phyloP scores from a whole-genome alignment of 2,329 filamentous ascomycete species.

The Thielaviopsis punctulata region DNA sequence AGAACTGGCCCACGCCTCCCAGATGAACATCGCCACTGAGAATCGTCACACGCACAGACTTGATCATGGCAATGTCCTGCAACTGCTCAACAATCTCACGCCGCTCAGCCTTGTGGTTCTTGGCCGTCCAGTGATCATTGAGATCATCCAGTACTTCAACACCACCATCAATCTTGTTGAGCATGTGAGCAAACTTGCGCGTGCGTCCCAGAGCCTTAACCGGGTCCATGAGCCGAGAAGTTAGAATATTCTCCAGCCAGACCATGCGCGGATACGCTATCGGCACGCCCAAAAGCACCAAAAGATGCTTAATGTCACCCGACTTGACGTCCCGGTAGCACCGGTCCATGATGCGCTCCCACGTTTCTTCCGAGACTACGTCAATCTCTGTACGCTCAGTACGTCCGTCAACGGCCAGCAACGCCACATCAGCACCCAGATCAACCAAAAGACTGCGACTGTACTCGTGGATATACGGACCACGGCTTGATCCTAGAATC shows the following conservation, averaged over 20 bases:
- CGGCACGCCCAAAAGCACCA: conserved; percentile 73
- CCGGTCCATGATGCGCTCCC: conserved; percentile 73
- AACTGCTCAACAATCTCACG: conserved; percentile 76
- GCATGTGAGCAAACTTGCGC: conserved; percentile 59
- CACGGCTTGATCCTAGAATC: conserved; percentile 62
- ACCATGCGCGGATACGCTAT: conserved; percentile 63
- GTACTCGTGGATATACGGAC: conserved; percentile 76
- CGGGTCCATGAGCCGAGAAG: conserved; percentile 71
- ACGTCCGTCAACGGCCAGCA: conserved; percentile 78
- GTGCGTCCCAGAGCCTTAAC: conserved; percentile 75
- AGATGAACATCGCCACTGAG: conserved; percentile 89
- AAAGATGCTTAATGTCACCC: conserved; percentile 74
- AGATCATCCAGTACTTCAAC: conserved; percentile 83
- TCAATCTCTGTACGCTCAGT: conserved; percentile 78
- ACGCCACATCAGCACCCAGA: conserved; percentile 59
- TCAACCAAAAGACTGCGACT: conserved; percentile 77
- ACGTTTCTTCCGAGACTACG: conserved; percentile 63
- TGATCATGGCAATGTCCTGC: conserved; percentile 83
- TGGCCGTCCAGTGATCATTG: conserved; percentile 95
- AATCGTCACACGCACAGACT: conserved; percentile 81
- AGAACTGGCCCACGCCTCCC: conserved; percentile 85
- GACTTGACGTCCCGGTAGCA: conserved; percentile 67
- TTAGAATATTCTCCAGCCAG: conserved; percentile 53
- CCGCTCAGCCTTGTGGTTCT: conserved; percentile 81
- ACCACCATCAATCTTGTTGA: conserved; percentile 82